Evolutionary conservation across 257 asterid species (phyloP).

Genomic region (Voacanga thouarsii): DNA sequence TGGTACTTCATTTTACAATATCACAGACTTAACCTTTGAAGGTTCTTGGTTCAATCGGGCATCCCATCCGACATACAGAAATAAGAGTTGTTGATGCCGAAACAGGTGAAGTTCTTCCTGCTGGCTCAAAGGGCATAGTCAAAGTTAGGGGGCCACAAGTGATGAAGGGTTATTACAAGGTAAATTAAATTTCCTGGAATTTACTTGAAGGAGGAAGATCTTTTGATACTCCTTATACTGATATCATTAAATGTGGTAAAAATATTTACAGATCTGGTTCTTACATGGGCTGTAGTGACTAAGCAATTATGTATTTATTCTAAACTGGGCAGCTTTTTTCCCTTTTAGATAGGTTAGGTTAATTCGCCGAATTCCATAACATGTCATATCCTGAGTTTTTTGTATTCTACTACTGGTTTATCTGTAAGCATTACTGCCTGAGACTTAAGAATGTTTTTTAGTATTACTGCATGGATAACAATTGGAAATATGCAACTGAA

Average conservation of each 20-base stretch:
- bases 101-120: conserved; percentile 57
- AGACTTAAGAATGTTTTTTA: not conserved
- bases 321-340: not conserved
- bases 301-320: not conserved
- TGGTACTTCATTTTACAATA: conserved; percentile 22
- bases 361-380: not conserved
- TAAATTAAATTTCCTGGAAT: conserved; percentile 14
- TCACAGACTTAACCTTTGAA: conserved; percentile 38
- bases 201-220: not conserved
- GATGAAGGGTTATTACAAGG: conserved; percentile 94
- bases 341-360: not conserved
- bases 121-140: conserved; percentile 75
- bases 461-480: not conserved
- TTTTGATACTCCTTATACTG: not conserved
- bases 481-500: not conserved
- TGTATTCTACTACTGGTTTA: not conserved
- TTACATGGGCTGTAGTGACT: not conserved
- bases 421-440: not conserved
- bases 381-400: not conserved
- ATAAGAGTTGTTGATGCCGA: conserved; percentile 74
- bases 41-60: conserved; percentile 94
- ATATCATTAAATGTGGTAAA: not conserved
- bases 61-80: conserved; percentile 64
- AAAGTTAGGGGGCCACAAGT: conserved; percentile 88
- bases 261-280: not conserved